Evolutionary conservation across 2,329 filamentous ascomycete genomes (phyloP).

Genomic region (Lachnellula hyalina): DNA sequence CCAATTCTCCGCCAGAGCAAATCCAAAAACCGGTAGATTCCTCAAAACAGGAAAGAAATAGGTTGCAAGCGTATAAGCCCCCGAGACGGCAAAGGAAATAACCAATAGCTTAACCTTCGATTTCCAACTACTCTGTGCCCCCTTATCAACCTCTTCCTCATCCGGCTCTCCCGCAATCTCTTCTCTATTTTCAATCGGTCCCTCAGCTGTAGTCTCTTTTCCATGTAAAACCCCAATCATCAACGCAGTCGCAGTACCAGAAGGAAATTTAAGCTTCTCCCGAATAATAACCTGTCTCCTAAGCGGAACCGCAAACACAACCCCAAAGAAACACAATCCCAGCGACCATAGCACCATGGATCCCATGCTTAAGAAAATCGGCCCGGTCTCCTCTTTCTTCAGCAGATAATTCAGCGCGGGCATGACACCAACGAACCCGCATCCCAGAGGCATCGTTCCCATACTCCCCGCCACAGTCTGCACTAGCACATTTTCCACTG

Average conservation of each 20-base stretch:
- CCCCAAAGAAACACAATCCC: conserved; percentile 92
- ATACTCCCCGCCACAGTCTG: conserved; percentile 94
- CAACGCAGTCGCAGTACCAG: conserved; percentile 89
- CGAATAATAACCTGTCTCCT: conserved; percentile 87
- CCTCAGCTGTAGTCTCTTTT: conserved; percentile 32
- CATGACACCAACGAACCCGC: conserved; percentile 91
- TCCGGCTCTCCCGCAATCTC: conserved; percentile 12
- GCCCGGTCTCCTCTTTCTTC: conserved; percentile 70
- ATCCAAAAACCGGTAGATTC: conserved; percentile 81
- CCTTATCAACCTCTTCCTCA: conserved; percentile 23
- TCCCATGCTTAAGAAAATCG: conserved; percentile 64
- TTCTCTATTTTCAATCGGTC: conserved; percentile 2
- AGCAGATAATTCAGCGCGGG: conserved; percentile 88
- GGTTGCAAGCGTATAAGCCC: conserved; percentile 69
- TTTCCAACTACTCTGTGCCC: conserved; percentile 28
- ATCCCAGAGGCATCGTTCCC: conserved; percentile 93
- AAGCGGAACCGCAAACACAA: conserved; percentile 90
- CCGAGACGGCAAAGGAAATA: conserved; percentile 54
- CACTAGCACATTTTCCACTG: conserved; percentile 93
- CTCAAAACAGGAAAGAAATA: conserved; percentile 87
- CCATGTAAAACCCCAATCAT: conserved; percentile 90
- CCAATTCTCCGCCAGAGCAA: conserved; percentile 70
- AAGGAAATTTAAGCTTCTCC: conserved; percentile 90
- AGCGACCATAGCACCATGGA: conserved; percentile 86
- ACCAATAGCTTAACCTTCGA: conserved; percentile 38